These are phyloP conservation scores for Cladophialophora psammophila DNA, from an alignment of 2,329 filamentous ascomycete species.

Conservation along the genomic window DNA sequence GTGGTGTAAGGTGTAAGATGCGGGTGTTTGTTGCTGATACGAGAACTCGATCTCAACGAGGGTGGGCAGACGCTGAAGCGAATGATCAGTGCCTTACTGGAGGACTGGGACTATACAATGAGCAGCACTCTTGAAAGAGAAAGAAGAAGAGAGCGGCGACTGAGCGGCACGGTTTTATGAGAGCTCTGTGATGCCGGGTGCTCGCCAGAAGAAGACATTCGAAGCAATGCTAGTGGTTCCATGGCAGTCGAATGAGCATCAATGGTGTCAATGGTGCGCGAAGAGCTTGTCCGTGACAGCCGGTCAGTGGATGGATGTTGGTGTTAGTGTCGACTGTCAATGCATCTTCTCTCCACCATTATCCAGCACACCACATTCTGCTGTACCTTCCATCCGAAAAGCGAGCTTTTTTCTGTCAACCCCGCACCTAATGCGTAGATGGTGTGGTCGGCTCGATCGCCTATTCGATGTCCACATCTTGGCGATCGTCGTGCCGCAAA, in stretches of 20 bases:
- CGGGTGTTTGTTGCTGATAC: conserved; percentile 8
- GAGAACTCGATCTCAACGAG: conserved; percentile 23
- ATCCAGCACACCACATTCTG: neutral
- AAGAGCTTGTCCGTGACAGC: conserved; percentile 5
- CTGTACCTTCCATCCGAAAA: conserved; percentile 1
- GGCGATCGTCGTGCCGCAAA: conserved; percentile 3
- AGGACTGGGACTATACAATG: conserved; percentile 5
- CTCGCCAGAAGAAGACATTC: conserved; percentile 8
- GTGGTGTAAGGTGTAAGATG: neutral
- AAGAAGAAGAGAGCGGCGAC: conserved; percentile 4
- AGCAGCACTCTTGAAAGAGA: conserved; percentile 3
- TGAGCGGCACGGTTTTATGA: conserved; percentile 3
- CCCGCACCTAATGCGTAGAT: neutral
- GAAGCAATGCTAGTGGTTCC: neutral
- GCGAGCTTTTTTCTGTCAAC: neutral
- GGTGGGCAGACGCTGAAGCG: conserved; percentile 30
- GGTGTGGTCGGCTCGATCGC: conserved; percentile 1
- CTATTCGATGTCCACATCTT: conserved; percentile 1
- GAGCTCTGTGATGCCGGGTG: neutral
- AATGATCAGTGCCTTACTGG: conserved; percentile 24
- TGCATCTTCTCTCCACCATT: conserved; percentile 4
- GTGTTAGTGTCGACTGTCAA: conserved; percentile 1
- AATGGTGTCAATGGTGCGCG: neutral
- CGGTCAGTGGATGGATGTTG: conserved; percentile 4
- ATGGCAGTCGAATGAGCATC: neutral